These are phyloP conservation scores for Sporisorium iseilematis-ciliati DNA, from an alignment of 1,284 basidiomycete species.

Conservation along the genomic window DNA sequence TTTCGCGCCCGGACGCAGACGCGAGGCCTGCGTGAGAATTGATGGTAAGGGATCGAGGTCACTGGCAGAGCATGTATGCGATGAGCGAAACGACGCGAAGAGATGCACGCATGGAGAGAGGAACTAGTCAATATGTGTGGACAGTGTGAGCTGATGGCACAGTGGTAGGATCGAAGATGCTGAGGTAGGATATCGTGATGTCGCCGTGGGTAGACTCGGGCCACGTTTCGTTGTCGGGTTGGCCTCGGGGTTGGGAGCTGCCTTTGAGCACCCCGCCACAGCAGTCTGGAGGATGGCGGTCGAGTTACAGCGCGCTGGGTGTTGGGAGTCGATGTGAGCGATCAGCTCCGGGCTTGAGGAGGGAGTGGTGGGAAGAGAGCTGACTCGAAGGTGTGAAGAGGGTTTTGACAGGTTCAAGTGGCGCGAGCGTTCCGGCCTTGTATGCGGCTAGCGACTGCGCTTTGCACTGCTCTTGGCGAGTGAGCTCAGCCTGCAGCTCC, in stretches of 20 bases:
- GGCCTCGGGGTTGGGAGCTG: too few relatives aligned
- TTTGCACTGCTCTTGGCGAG: background rate
- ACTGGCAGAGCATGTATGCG: background rate
- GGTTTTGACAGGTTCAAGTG: constrained; percentile 5
- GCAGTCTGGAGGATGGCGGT: background rate
- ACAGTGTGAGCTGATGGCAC: too few relatives aligned
- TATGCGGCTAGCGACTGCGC: background rate
- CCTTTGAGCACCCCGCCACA: background rate
- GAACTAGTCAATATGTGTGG: too few relatives aligned
- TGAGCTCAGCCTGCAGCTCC: constrained; percentile 36
- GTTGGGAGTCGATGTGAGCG: background rate
- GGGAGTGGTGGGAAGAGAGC: background rate
- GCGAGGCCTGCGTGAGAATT: background rate
- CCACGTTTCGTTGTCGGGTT: too few relatives aligned
- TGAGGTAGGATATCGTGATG: too few relatives aligned
- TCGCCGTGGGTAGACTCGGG: too few relatives aligned
- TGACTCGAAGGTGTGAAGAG: background rate
- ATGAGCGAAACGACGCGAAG: background rate
- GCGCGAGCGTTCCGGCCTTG: background rate
- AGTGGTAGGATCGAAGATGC: too few relatives aligned
- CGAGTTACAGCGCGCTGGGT: background rate
- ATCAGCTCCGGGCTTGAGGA: background rate
- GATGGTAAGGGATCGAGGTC: background rate
- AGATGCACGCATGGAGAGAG: too few relatives aligned
- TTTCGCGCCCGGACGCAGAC: background rate